Conservation (phyloP, 2,329 filamentous ascomycete species). For the Diaporthe velutina region DNA sequence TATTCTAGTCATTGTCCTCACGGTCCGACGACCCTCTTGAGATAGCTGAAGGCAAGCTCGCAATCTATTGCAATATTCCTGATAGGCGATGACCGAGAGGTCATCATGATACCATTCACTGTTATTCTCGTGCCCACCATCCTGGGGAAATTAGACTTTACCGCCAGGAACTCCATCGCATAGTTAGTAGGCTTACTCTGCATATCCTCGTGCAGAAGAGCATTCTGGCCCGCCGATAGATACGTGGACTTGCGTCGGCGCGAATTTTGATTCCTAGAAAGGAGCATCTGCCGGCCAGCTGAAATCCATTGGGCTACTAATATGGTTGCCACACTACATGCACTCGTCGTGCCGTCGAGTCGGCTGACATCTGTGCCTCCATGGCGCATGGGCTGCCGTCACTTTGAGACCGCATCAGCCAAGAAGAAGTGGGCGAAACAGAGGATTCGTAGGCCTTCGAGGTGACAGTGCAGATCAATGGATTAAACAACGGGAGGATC, state of each 20-base stretch:
- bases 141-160: neutral
- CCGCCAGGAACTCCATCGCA: neutral
- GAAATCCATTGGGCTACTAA: neutral
- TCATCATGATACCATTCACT: neutral
- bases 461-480: neutral
- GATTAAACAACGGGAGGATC: neutral
- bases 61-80: neutral
- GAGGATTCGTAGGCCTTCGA: neutral
- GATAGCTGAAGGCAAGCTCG: neutral
- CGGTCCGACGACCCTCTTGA: neutral
- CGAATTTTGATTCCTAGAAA: neutral
- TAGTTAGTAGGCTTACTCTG: neutral
- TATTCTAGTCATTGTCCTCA: neutral
- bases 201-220: slow-evolving; percentile 2
- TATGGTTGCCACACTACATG: slow-evolving; percentile 19
- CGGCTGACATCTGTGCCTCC: slow-evolving; percentile 6
- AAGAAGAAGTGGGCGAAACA: neutral
- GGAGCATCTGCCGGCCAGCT: neutral
- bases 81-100: neutral
- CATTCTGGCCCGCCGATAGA: neutral
- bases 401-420: neutral
- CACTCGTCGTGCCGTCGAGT: neutral
- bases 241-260: neutral
- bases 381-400: neutral
- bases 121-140: neutral